Conservation (phyloP, 768 basidiomycete species). For the Dioszegia crocea region DNA sequence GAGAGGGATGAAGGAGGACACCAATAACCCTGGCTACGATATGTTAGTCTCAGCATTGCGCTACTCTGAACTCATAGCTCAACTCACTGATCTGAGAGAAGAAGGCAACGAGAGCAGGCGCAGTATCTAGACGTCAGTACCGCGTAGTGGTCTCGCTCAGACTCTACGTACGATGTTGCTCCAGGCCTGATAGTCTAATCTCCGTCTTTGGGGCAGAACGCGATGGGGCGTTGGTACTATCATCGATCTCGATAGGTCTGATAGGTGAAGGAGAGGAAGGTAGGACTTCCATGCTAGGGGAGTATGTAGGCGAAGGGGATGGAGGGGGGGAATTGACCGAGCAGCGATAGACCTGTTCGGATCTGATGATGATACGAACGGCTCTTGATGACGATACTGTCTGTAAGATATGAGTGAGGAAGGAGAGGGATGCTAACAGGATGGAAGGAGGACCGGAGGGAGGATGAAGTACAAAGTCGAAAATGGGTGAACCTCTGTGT, state of each 20-base stretch:
- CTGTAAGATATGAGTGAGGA: neutral
- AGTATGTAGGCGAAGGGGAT: neutral
- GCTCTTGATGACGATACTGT: neutral
- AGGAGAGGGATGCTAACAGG: conserved; percentile 1
- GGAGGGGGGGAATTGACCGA: neutral
- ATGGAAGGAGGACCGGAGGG: neutral
- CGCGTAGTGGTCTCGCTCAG: neutral
- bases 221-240: no score
- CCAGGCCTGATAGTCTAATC: conserved; percentile 4
- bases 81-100: conserved; percentile 25
- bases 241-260: neutral
- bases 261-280: neutral
- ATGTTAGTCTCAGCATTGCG: neutral
- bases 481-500: neutral
- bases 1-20: conserved; percentile 24
- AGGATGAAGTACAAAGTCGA: conserved; percentile 4
- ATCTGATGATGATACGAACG: neutral
- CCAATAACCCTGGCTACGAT: conserved; percentile 17
- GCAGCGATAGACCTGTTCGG: neutral
- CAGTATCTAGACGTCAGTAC: conserved; percentile 15
- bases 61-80: neutral
- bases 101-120: conserved; percentile 21
- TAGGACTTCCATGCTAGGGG: neutral
- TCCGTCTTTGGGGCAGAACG: no score
- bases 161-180: neutral